phyloP scores from a whole-genome alignment of 768 basidiomycete genomes.

The Agaricus blazei region DNA sequence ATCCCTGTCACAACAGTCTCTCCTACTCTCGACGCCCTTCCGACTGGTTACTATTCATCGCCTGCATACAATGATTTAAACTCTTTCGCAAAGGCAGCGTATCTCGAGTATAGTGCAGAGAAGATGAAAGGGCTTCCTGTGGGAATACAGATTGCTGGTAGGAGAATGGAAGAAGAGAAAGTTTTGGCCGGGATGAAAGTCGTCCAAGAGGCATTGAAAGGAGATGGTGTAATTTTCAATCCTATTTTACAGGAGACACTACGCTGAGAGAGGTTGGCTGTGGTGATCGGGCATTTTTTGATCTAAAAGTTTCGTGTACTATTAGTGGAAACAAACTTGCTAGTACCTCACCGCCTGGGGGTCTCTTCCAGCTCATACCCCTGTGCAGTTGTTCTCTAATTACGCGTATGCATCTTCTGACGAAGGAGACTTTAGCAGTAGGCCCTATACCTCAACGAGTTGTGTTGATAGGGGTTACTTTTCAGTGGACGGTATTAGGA shows the following conservation, averaged over 20 bases:
- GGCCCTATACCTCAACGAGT: too few species aligned
- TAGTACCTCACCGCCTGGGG: too few species aligned
- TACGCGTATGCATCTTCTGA: too few species aligned
- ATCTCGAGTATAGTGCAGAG: slow-evolving; percentile 49
- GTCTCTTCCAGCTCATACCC: too few species aligned
- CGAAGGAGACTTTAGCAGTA: too few species aligned
- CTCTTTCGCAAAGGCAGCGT: slow-evolving; percentile 30
- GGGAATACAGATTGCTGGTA: slow-evolving; percentile 60
- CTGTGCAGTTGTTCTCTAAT: too few species aligned
- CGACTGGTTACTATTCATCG: slow-evolving; percentile 26
- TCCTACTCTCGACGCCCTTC: slow-evolving; percentile 28
- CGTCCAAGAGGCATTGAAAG: slow-evolving; percentile 30
- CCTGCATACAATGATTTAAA: slow-evolving; percentile 27
- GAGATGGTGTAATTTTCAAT: background rate
- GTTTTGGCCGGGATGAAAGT: slow-evolving; percentile 67
- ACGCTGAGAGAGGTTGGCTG: too few species aligned
- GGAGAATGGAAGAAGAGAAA: slow-evolving; percentile 67
- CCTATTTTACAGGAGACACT: background rate
- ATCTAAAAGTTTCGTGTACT: too few species aligned
- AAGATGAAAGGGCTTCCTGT: slow-evolving; percentile 67
- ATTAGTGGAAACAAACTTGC: too few species aligned
- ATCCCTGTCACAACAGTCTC: slow-evolving; percentile 55
- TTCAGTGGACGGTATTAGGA: too few species aligned
- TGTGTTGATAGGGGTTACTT: too few species aligned
- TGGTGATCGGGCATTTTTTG: too few species aligned